Evolutionary conservation across 2,329 filamentous ascomycete genomes (phyloP).

Genomic region (Hypomyces perniciosus): DNA sequence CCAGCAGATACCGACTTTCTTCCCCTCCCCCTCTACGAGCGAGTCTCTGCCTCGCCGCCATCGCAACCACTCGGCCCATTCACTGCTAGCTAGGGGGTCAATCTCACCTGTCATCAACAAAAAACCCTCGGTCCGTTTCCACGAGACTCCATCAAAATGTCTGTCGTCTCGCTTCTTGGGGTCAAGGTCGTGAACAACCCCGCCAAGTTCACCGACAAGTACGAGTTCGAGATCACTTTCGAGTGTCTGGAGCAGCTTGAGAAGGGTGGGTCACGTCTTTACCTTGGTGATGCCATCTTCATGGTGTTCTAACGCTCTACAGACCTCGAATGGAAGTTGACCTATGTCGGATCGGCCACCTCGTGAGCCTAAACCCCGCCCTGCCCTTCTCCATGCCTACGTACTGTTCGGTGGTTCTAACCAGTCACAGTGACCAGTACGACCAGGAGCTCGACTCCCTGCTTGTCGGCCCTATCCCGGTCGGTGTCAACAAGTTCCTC

Average conservation of each 20-base stretch:
- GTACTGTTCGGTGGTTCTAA: constrained; percentile 15
- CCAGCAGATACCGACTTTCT: constrained; percentile 5
- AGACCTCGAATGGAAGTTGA: constrained; percentile 99
- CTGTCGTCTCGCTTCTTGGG: constrained; percentile 90
- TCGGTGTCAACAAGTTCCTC: constrained; percentile 97
- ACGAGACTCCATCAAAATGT: constrained; percentile 55
- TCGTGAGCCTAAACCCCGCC: constrained; percentile 57
- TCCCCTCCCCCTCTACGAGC: constrained; percentile 8
- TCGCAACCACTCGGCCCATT: constrained; percentile 4
- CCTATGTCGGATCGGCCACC: constrained; percentile 96
- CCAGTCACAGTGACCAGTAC: constrained; percentile 68
- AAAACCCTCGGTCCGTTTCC: background rate
- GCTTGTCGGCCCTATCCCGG: constrained; percentile 92
- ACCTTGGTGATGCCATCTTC: background rate
- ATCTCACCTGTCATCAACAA: background rate
- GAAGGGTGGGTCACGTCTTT: constrained; percentile 58
- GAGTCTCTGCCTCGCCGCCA: constrained; percentile 7
- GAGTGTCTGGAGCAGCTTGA: constrained; percentile 92
- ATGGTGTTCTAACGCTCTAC: constrained; percentile 17
- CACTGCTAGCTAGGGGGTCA: background rate
- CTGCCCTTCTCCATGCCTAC: constrained; percentile 15
- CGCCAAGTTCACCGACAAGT: constrained; percentile 84
- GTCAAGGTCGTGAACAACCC: constrained; percentile 98
- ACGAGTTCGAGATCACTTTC: constrained; percentile 98
- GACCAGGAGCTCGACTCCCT: constrained; percentile 98